Evolutionary conservation across 2,329 filamentous ascomycete genomes (phyloP), one percentile per base, ranked within the genome.

Genomic region (Trichoderma lentiforme): DNA sequence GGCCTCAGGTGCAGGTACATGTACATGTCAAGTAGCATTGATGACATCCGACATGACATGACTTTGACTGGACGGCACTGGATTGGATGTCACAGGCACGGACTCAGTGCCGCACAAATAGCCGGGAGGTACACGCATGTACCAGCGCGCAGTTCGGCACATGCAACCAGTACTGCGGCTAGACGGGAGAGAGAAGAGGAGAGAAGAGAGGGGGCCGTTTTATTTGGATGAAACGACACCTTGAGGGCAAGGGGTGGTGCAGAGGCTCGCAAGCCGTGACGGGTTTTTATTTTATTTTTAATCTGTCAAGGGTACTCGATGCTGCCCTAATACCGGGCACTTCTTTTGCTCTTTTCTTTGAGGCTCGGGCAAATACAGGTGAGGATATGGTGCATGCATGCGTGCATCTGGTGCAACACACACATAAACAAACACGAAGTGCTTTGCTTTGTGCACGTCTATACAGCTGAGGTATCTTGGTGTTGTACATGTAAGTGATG

Each of bases 141-240:
- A 34, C 26, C 62, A 14, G n/a, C 62, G 21, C 63, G 15, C 21
- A 43, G 12, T 12, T n/a, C 63, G 63, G 28, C 43, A 56, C 47
- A 53, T 53, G 47, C 47, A 34, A 34, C 43, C 28, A 53, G 63
- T 51, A 34, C 63, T 8, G 36, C 36, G 36, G 1, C 36, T 8
- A 7, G 36, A 39, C 15, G 15, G 34, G 34, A 36, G 34, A 36
- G 14, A 39, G 36, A 6, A 39, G 12, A 14, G 34, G 34, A 39
- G 15, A 39, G 36, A 43, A 2, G n/a, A 39, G 57, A 30, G 67
- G 24, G 56, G 66, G 39, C 34, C 53, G 56, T 30, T 60, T 60
- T 43, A 57, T 71, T 43, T 71, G n/a, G 58, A 71, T 64, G 68
- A 64, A 71, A 64, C 68, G 47, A 26, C 36, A 57, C 66, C 34